Percentiles rank a stretch among this genome's conserved stretches.
Evolutionary conservation across 192 early-diverging fungal genomes (phyloP).

Genomic region (Umbelopsis sp.): DNA sequence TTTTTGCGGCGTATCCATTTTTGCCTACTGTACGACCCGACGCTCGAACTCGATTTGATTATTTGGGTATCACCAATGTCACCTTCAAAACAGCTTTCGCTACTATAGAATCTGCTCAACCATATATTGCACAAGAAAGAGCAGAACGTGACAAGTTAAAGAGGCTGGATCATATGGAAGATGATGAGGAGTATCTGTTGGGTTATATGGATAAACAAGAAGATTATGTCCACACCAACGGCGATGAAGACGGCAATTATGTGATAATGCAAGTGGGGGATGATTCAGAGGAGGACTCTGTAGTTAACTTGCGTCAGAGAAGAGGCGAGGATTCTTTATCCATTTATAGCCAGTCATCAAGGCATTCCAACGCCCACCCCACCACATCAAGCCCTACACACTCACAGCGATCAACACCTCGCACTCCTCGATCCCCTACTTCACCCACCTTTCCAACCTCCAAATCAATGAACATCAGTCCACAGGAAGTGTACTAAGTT

Average conservation of each 20-base stretch:
- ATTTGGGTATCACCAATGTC: slow-evolving; percentile 28
- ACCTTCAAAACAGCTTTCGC: slow-evolving; percentile 12
- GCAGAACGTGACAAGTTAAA: slow-evolving; percentile 1
- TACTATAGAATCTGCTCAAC: background rate
- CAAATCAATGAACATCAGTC: background rate
- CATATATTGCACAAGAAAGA: slow-evolving; percentile 1
- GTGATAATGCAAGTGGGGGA: background rate
- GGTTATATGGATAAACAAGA: slow-evolving; percentile 9
- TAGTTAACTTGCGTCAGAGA: slow-evolving; percentile 1
- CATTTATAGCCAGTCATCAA: background rate
- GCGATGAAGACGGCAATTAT: background rate
- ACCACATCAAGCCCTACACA: background rate
- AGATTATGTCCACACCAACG: background rate
- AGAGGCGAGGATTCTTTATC: background rate
- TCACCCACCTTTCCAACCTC: background rate
- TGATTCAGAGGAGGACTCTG: background rate
- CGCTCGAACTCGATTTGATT: slow-evolving; percentile 35
- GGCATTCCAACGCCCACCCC: background rate
- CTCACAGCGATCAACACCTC: slow-evolving; percentile 3
- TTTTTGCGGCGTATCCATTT: slow-evolving; percentile 49
- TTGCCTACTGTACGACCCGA: slow-evolving; percentile 44
- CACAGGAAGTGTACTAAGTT: slow-evolving; percentile 4
- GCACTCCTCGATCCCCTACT: background rate
- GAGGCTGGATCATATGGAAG: background rate
- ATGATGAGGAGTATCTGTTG: slow-evolving; percentile 13